Conservation (phyloP, 1,139 yeast genomes). For the Pichiaceae sp. region DNA sequence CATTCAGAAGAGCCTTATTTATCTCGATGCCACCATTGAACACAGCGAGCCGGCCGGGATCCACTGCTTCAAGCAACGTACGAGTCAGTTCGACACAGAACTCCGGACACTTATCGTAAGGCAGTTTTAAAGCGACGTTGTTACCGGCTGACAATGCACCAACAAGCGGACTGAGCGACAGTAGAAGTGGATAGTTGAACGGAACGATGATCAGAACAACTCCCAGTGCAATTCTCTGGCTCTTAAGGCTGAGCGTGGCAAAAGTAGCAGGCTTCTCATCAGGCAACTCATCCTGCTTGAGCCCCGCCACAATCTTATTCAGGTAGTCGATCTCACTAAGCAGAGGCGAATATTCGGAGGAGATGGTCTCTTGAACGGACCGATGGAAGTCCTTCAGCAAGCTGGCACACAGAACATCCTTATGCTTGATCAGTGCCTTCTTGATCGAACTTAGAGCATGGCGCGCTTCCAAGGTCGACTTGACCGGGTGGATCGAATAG, state of each 20-base stretch:
- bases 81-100: slow-evolving; percentile 49
- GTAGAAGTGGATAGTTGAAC: slow-evolving; percentile 74
- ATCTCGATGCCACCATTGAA: slow-evolving; percentile 73
- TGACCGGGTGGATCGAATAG: neutral
- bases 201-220: slow-evolving; percentile 72
- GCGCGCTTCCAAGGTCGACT: neutral
- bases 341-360: slow-evolving; percentile 46
- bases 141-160: slow-evolving; percentile 90
- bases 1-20: slow-evolving; percentile 49
- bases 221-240: slow-evolving; percentile 70
- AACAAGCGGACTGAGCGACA: slow-evolving; percentile 59
- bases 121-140: slow-evolving; percentile 63
- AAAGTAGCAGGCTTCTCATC: slow-evolving; percentile 38
- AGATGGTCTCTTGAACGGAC: slow-evolving; percentile 48
- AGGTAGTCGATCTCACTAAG: slow-evolving; percentile 52
- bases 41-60: slow-evolving; percentile 44
- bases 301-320: slow-evolving; percentile 49
- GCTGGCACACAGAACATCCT: slow-evolving; percentile 31
- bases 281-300: slow-evolving; percentile 51
- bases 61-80: slow-evolving; percentile 44
- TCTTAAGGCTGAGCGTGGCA: slow-evolving; percentile 36
- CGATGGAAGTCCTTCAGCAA: slow-evolving; percentile 61
- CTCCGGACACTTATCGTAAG: slow-evolving; percentile 66
- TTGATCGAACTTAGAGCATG: slow-evolving; percentile 42
- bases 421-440: slow-evolving; percentile 44